Evolutionary conservation across 768 basidiomycete genomes (phyloP), one percentile per base, ranked within the genome.

Genomic region (Lactarius akahatsu): DNA sequence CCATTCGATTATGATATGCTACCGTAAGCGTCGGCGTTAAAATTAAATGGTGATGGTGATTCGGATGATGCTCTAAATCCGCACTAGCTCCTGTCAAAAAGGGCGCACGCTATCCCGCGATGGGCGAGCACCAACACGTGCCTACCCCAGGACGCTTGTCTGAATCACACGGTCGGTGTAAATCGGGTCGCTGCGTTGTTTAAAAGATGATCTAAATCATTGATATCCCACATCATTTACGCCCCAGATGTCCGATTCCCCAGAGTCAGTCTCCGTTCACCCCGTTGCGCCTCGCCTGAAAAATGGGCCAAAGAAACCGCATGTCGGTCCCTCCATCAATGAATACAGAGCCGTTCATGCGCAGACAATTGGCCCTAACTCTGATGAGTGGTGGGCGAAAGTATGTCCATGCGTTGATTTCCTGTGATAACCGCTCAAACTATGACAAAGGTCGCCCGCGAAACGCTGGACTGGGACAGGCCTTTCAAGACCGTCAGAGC

Each of bases 351-450:
- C 76, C 8, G 83, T 83, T 28, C 93, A 96, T 77, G 77, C 79
- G 6, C 77, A 85, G 75, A 92, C 92, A 15, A 73, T 96, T 36
- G 95, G 92, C 28, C 80, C 85, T 62, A 84, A 85, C 71, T 87
- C 86, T 16, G 94, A 98, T 72, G 80, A 81, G 67, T 98, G 92
- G 91, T 98, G 95, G 95, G 85, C 85, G 52, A 86, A 89, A 83
- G 92, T 89, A 43, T 52, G 72, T 68, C 3, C 36, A 41, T 4
- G 43, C 43, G 54, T 45, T 20, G 41, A 34, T 23, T 16, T 20
- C 41, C 9, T 2, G 57, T 15, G 47, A 47, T 57, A 30, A 1
- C 58, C 20, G 38, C 62, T 67, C 9, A 62, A 18, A 9, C 41
- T 28, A 26, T 40, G 43, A 23, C 60, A 34, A 63, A 91, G 88